Conservation (phyloP, 306 rosid genomes). For the Morella rubra region DNA sequence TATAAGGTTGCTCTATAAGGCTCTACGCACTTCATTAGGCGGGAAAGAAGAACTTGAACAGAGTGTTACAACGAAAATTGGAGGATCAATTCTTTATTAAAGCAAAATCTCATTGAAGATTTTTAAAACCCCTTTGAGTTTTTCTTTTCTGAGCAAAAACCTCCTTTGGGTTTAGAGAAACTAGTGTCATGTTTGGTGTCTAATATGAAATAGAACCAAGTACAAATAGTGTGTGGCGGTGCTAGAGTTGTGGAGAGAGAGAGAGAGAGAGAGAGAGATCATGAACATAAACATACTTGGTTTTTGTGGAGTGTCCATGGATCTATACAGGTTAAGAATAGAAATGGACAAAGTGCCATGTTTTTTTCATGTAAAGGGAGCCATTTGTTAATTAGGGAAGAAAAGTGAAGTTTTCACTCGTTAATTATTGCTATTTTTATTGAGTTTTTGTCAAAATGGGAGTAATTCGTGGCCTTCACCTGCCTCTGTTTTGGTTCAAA, state of each 20-base stretch:
- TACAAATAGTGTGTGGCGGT: background rate
- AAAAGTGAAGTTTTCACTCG: too few species aligned
- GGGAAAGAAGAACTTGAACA: background rate
- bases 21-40: too few species aligned
- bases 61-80: background rate
- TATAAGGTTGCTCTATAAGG: too few species aligned
- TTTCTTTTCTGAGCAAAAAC: too few species aligned
- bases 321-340: background rate
- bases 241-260: background rate
- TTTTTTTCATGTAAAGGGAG: conserved; percentile 7
- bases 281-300: background rate
- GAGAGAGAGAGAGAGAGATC: background rate
- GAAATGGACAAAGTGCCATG: conserved; percentile 4
- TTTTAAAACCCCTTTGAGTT: too few species aligned
- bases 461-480: conserved; percentile 4
- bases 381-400: background rate
- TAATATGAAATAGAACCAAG: background rate
- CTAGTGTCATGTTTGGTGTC: background rate
- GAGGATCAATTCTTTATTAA: too few species aligned
- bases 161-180: too few species aligned
- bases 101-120: background rate
- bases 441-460: background rate
- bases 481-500: background rate
- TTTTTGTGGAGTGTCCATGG: background rate
- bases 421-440: background rate